phyloP scores from a whole-genome alignment of 108 stramenopile genomes.

The Skeletonema marinoi region DNA sequence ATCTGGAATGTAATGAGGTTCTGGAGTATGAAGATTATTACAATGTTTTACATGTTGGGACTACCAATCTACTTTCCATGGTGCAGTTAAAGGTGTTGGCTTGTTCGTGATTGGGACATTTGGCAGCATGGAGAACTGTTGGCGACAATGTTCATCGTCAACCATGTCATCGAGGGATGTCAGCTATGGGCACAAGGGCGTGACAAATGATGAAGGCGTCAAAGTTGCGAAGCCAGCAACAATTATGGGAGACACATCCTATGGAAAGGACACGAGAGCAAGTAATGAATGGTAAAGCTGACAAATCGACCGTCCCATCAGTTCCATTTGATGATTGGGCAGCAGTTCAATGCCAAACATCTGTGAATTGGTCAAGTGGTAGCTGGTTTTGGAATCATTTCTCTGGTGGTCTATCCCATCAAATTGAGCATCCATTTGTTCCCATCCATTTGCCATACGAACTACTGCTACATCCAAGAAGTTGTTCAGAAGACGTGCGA shows the following conservation, averaged over 20 bases:
- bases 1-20: conserved; percentile 49
- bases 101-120: conserved; percentile 59
- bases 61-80: conserved; percentile 63
- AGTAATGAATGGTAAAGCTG: conserved; percentile 36
- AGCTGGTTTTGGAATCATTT: conserved; percentile 77
- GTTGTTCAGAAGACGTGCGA: conserved; percentile 57
- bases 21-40: conserved; percentile 61
- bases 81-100: conserved; percentile 27
- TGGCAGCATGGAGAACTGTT: conserved; percentile 61
- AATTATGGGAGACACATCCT: conserved; percentile 47
- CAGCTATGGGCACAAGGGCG: conserved; percentile 46
- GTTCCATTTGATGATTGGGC: conserved; percentile 76
- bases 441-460: conserved; percentile 78
- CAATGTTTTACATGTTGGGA: conserved; percentile 58
- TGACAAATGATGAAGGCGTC: not conserved
- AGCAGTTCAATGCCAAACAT: conserved; percentile 80
- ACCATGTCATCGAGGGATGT: conserved; percentile 74
- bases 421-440: conserved; percentile 92
- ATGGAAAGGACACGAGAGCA: conserved; percentile 53
- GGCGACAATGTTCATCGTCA: conserved; percentile 72
- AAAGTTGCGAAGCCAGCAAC: conserved; percentile 36
- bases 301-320: conserved; percentile 10
- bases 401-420: conserved; percentile 85
- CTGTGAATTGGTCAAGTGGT: conserved; percentile 71
- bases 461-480: conserved; percentile 60